Base-by-base conservation (phyloP, 2,329 filamentous ascomycete species). In the Ilyonectria robusta region DNA sequence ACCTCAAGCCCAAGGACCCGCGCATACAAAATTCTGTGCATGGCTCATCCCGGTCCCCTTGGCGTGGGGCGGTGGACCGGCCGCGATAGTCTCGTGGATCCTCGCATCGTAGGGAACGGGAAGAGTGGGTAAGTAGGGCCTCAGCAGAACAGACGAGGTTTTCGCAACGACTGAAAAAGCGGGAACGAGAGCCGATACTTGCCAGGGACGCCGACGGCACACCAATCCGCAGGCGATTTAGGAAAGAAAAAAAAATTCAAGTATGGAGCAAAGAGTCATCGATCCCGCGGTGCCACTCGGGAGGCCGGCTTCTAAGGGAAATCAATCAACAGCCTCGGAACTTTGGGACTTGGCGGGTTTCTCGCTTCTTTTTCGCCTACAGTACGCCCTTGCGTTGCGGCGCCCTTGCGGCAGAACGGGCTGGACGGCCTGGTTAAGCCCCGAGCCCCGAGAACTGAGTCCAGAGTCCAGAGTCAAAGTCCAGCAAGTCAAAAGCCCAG, bases 31-130 rank as follows among this genome's bases (percentile, higher is more conserved):
- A 57, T 59, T 70, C 51, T 65, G 29, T 56, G 42, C 71, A 74
- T 69, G 71, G 66, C 63, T 17, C 62, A 74, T 68, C 70, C 69
- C 59, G 58, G 72, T 67, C 26, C 26, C 23, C 11, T 29, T 26
- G 26, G 26, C 21, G 21, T 21, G 21, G 21, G 21, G 21, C 21
- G 21, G 21, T 21, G 21, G 21, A 21, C 21, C 21, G 21, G 21
- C 21, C 42, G 37, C 54, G 51, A 51, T 60, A 59, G 57, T 60
- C 23, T 60, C 56, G 44, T 59, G 56, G 56, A 29, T 44, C 42
- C 40, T 44, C 37, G 37, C 10, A 40, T 40, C 11, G 37, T 40
- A 40, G 37, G 37, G 37, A 40, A 40, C 37, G 48, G 29, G 48
- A 51, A 51, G 26, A n/a, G 48, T 29, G 29, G 48, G 29, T 29